A percentile compares a stretch with the other conserved stretches of the same genome.
These are phyloP conservation scores for Phytophthora megakarya DNA, from an alignment of 352 stramenopile genomes.

Conservation along the genomic window DNA sequence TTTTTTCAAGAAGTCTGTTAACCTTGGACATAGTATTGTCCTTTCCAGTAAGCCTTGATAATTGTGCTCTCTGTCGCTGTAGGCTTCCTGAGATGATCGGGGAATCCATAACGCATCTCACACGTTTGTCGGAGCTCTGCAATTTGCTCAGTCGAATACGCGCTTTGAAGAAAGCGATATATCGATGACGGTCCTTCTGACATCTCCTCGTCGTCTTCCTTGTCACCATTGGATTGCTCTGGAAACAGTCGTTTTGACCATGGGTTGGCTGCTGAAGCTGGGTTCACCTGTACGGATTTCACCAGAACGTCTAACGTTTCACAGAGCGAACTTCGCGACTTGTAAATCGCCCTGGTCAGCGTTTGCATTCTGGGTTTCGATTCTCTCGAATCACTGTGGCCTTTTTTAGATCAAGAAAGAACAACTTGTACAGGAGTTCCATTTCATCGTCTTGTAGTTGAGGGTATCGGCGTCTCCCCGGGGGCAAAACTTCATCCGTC, in stretches of 20 bases:
- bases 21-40: neutral
- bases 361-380: neutral
- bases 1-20: neutral
- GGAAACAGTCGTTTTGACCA: neutral
- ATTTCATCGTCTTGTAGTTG: neutral
- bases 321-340: neutral
- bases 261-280: neutral
- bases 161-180: neutral
- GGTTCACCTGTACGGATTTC: neutral
- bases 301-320: neutral
- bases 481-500: neutral
- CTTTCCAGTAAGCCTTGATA: neutral
- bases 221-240: neutral
- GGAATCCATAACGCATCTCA: neutral
- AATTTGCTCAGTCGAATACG: neutral
- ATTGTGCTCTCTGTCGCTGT: neutral
- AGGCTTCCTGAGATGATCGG: neutral
- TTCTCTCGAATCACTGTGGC: too few species aligned
- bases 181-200: too few species aligned
- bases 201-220: neutral
- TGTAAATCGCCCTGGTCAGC: neutral
- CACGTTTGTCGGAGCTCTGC: neutral
- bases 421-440: neutral
- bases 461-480: neutral
- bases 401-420: neutral